Percentiles rank a stretch among this genome's conserved stretches.
Conservation (phyloP, 306 rosid genomes). For the Urtica urens region DNA sequence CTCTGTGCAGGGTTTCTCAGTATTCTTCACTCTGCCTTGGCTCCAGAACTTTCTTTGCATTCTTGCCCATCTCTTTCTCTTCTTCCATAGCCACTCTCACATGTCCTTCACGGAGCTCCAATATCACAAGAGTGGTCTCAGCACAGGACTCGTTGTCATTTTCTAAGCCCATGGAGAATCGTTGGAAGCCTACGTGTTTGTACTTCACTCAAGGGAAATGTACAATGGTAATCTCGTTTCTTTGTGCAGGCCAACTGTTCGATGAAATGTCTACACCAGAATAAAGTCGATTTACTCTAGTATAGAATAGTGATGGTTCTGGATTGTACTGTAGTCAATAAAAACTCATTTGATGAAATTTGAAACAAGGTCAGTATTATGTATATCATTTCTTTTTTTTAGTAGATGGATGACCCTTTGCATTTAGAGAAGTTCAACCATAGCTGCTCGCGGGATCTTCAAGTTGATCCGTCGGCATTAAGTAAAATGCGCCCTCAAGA, state of each 20-base stretch:
- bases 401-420: slow-evolving; percentile 73
- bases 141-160: slow-evolving; percentile 19
- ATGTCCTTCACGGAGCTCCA: slow-evolving; percentile 19
- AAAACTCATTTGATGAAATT: too few relatives aligned
- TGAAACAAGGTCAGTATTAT: slow-evolving; percentile 3
- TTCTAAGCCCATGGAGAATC: slow-evolving; percentile 14
- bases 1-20: slow-evolving; percentile 22
- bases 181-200: slow-evolving; percentile 72
- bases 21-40: background rate
- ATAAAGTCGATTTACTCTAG: too few relatives aligned
- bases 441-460: slow-evolving; percentile 65
- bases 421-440: slow-evolving; percentile 76
- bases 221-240: slow-evolving; percentile 39
- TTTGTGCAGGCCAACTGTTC: slow-evolving; percentile 28
- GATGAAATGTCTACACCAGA: slow-evolving; percentile 32
- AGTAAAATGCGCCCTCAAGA: slow-evolving; percentile 37
- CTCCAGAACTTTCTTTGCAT: slow-evolving; percentile 20
- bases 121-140: slow-evolving; percentile 41
- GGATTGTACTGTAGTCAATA: background rate
- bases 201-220: slow-evolving; percentile 84
- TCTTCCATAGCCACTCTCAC: slow-evolving; percentile 15
- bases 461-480: slow-evolving; percentile 29
- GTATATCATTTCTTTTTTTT: slow-evolving; percentile 1
- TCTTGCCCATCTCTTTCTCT: slow-evolving; percentile 9
- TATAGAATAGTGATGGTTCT: too few relatives aligned